Percentiles rank a stretch among this genome's conserved stretches.
These are phyloP conservation scores for Aegle marmelos DNA, from an alignment of 345 rosid genomes.

Conservation along the genomic window DNA sequence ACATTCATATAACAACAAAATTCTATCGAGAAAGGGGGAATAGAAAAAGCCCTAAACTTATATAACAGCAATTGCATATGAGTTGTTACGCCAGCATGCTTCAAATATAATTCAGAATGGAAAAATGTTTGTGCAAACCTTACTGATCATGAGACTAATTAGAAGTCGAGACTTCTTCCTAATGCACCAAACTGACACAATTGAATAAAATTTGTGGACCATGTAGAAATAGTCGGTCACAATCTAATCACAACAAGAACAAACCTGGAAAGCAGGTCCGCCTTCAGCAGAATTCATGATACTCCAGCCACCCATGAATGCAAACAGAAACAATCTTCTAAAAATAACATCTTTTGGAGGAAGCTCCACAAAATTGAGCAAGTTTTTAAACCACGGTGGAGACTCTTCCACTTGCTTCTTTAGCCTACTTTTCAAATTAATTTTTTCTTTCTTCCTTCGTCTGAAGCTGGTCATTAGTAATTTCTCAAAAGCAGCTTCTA, in stretches of 20 bases:
- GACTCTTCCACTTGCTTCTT: constrained; percentile 96
- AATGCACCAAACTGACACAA: not conserved
- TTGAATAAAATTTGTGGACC: not conserved
- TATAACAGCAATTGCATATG: not conserved
- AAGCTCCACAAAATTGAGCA: constrained; percentile 78
- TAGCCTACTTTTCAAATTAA: constrained; percentile 75
- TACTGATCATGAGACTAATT: not conserved
- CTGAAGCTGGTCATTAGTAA: constrained; percentile 77
- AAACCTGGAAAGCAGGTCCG: constrained; percentile 99
- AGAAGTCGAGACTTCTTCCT: not conserved
- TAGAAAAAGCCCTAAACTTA: not conserved
- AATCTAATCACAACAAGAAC: constrained; percentile 21
- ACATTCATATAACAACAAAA: not conserved
- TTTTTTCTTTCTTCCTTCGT: constrained; percentile 76
- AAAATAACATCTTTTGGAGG: constrained; percentile 79
- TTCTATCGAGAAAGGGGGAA: not conserved
- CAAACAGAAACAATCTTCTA: constrained; percentile 90
- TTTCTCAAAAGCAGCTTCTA: constrained; percentile 96
- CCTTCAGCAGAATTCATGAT: constrained; percentile 95
- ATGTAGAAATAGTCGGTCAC: not conserved
- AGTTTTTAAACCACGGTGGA: constrained; percentile 81
- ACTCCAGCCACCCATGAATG: constrained; percentile 99
- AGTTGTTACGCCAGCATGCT: not conserved
- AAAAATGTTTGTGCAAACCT: not conserved
- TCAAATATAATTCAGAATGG: not conserved